Evolutionary conservation across 2,329 filamentous ascomycete genomes (phyloP).

Genomic region (Fusarium tjaetaba): DNA sequence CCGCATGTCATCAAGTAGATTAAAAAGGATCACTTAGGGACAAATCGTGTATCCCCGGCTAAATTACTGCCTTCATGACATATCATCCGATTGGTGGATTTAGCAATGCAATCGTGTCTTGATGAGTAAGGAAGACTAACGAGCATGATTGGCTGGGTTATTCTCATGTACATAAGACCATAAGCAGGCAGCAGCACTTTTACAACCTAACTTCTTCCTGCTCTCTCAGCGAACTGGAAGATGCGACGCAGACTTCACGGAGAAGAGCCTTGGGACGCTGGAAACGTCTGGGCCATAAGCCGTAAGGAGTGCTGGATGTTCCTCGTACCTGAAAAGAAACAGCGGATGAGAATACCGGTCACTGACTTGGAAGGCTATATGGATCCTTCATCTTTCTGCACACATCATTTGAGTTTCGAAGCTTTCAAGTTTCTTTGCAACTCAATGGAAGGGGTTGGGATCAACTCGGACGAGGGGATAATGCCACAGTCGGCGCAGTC

Average conservation of each 20-base stretch:
- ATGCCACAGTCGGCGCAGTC: background rate
- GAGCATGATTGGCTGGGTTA: background rate
- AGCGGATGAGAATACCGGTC: background rate
- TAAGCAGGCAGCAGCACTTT: background rate
- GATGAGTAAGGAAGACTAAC: background rate
- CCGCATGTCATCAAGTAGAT: background rate
- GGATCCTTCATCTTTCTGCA: background rate
- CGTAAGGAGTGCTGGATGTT: slow-evolving; percentile 1
- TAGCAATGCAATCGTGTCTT: background rate
- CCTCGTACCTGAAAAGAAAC: background rate
- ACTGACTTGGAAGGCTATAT: background rate
- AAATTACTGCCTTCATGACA: background rate
- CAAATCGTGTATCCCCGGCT: background rate
- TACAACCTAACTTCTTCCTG: background rate
- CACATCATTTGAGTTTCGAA: background rate
- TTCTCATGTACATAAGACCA: background rate
- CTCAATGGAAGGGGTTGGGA: background rate
- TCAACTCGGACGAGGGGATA: background rate
- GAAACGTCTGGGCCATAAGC: background rate
- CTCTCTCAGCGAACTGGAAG: background rate
- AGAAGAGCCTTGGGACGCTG: background rate
- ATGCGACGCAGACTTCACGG: background rate
- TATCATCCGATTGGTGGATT: background rate
- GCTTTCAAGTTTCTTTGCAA: slow-evolving; percentile 16
- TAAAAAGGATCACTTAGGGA: background rate